Conservation (phyloP, 495 filamentous ascomycete genomes). For the Penicillium angulare region DNA sequence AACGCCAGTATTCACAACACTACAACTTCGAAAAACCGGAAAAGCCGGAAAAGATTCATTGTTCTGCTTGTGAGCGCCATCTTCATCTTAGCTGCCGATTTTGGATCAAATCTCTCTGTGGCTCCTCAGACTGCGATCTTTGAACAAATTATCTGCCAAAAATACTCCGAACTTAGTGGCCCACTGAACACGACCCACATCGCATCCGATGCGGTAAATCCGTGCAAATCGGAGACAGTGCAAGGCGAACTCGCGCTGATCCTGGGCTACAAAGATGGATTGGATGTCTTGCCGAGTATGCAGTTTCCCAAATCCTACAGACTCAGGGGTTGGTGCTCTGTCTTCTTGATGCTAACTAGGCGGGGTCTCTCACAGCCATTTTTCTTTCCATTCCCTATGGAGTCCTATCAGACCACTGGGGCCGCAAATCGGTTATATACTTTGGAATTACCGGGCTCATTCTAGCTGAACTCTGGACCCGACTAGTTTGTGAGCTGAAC, state of each 20-base stretch:
- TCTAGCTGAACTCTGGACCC: slow-evolving; percentile 31
- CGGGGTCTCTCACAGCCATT: slow-evolving; percentile 20
- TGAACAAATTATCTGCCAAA: slow-evolving; percentile 40
- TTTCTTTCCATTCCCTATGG: slow-evolving; percentile 34
- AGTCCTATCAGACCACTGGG: slow-evolving; percentile 40
- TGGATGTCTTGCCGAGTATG: slow-evolving; percentile 36
- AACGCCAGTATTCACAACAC: neutral
- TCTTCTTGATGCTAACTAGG: neutral
- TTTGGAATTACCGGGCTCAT: slow-evolving; percentile 33
- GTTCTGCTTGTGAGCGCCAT: slow-evolving; percentile 16
- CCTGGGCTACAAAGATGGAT: slow-evolving; percentile 40
- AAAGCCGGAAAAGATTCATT: slow-evolving; percentile 15
- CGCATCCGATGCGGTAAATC: slow-evolving; percentile 1
- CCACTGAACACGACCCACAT: neutral
- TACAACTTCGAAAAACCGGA: neutral
- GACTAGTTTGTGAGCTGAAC: slow-evolving; percentile 35
- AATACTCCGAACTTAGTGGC: slow-evolving; percentile 17
- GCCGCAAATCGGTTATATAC: slow-evolving; percentile 42
- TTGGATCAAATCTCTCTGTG: slow-evolving; percentile 25
- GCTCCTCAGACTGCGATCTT: slow-evolving; percentile 39
- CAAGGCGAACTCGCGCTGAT: slow-evolving; percentile 44
- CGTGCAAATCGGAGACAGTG: slow-evolving; percentile 42
- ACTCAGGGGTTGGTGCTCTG: too few relatives aligned
- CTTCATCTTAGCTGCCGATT: slow-evolving; percentile 20
- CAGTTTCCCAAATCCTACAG: neutral